These are phyloP conservation scores for Arctium lappa DNA, from an alignment of 129 eudicot species.

Conservation along the genomic window DNA sequence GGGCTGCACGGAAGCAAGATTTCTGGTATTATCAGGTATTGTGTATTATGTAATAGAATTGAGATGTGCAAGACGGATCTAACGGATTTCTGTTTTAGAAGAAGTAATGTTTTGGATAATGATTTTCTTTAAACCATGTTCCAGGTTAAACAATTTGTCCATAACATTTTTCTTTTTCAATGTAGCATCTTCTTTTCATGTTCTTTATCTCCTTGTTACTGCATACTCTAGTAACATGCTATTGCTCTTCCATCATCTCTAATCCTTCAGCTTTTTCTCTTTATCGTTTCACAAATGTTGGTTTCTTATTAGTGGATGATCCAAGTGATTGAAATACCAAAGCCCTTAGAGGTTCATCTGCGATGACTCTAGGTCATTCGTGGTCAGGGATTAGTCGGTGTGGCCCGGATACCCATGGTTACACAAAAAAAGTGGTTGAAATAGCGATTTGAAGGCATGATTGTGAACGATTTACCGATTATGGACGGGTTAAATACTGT, in stretches of 20 bases:
- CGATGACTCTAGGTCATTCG: no score
- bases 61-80: background rate
- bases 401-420: background rate
- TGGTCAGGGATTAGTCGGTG: no score
- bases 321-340: no score
- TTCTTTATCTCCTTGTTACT: background rate
- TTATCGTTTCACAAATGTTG: background rate
- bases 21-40: background rate
- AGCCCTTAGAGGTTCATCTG: no score
- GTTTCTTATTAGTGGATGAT: background rate
- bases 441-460: background rate
- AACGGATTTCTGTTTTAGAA: constrained; percentile 4
- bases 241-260: background rate
- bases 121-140: constrained; percentile 1
- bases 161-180: background rate
- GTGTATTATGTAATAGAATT: constrained; percentile 1
- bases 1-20: background rate
- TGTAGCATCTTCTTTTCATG: background rate
- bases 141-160: constrained; percentile 10
- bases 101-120: background rate
- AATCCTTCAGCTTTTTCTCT: no score
- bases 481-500: background rate
- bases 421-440: background rate
- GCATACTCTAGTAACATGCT: background rate
- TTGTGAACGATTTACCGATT: background rate